Evolutionary conservation across 495 filamentous ascomycete species (phyloP), one percentile per base, ranked within the genome.

Genomic region (Cladorrhinum samala): DNA sequence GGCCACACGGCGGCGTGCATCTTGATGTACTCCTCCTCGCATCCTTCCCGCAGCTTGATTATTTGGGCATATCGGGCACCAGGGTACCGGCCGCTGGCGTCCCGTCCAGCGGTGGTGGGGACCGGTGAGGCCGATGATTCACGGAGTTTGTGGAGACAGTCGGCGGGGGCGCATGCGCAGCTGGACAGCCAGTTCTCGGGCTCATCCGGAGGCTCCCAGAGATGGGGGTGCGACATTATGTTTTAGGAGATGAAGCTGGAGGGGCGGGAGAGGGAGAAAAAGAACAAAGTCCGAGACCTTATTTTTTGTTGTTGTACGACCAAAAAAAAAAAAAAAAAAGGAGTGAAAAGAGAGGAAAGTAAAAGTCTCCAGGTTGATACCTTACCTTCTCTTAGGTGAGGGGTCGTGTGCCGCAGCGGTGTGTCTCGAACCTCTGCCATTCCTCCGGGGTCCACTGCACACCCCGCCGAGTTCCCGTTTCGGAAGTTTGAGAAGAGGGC

Each of bases 1-100:
- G 85, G 86, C 86, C 86, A 90, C 0, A 87, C 85, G 9, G 76
- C 75, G 2, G 79, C 80, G 55, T 89, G 87, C 50, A 80, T 81
- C 67, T 85, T 74, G 61, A 88, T 90, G 68, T 90, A 90, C 44
- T 78, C 75, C 17, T 74, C 74, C 13, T 83, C 65, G 42, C 67
- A 79, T 40, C 82, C 80, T 21, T 82, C 78, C 65, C 86, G 86
- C 36, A 91, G 76, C 60, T 83, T 83, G 53, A 90, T 74, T 50
- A 86, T 82, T 65, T 90, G 87, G 8, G 76, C 82, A 56, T 85
- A 73, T 24, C 83, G 78, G 25, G 76, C 77, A 47, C 70, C 72
- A 1, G 72, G 63, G 51, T 73, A 33, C 2, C 49, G 51, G 4
- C 39, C 39, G n/a, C n/a, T n/a, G 7, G 11, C 39, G 4, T n/a